Conservation (phyloP, 495 filamentous ascomycete genomes). For the Penicillium waksmanii region DNA sequence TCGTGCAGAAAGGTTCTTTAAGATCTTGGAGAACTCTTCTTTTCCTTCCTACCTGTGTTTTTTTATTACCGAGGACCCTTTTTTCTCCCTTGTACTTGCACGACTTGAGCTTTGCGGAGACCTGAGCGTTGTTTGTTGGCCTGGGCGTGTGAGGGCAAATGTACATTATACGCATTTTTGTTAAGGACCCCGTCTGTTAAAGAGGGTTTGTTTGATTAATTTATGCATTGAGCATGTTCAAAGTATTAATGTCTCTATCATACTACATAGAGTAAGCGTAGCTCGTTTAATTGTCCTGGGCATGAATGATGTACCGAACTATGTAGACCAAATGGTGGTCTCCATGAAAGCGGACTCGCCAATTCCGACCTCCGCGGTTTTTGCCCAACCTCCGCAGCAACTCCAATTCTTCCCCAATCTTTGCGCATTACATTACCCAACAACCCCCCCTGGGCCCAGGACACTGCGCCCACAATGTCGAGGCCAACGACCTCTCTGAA, state of each 20-base stretch:
- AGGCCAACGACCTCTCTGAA: constrained; percentile 11
- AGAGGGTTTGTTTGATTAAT: constrained; percentile 36
- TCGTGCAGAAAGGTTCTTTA: not conserved
- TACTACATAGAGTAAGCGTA: no score
- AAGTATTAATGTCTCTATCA: not conserved
- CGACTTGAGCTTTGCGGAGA: constrained; percentile 26
- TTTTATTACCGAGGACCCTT: constrained; percentile 17
- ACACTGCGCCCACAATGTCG: constrained; percentile 13
- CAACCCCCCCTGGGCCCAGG: constrained; percentile 4
- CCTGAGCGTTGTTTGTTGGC: constrained; percentile 33
- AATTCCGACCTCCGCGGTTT: constrained; percentile 17
- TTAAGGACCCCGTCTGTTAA: constrained; percentile 40
- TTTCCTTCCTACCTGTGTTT: constrained; percentile 30
- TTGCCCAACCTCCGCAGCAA: constrained; percentile 9
- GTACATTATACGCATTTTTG: constrained; percentile 51
- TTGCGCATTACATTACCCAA: constrained; percentile 1
- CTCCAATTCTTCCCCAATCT: constrained; percentile 7
- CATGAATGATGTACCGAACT: no score
- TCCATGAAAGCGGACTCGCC: constrained; percentile 12
- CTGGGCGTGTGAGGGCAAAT: constrained; percentile 39
- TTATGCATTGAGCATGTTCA: constrained; percentile 35
- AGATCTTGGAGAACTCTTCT: constrained; percentile 8
- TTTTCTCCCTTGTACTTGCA: constrained; percentile 14
- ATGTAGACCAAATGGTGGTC: not conserved
- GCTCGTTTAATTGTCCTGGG: no score